Evolutionary conservation across 1,284 basidiomycete genomes (phyloP).

Genomic region (Nidula niveotomentosa): DNA sequence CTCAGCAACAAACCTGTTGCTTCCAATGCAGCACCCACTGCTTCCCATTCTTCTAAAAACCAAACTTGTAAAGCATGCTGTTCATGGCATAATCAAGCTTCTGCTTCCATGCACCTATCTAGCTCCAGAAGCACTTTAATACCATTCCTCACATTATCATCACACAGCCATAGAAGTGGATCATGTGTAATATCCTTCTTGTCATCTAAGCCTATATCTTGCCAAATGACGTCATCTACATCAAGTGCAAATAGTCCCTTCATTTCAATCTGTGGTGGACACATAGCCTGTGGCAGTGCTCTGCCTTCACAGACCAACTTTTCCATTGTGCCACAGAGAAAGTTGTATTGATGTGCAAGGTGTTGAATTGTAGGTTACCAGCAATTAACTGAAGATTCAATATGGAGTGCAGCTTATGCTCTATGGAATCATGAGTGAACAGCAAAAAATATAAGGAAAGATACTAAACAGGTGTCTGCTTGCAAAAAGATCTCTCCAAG

Average conservation of each 20-base stretch:
- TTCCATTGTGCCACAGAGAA: slow-evolving; percentile 6
- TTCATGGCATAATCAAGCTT: too few relatives aligned
- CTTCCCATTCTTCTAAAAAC: too few relatives aligned
- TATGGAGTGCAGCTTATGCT: neutral
- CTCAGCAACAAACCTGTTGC: too few relatives aligned
- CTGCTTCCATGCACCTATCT: slow-evolving; percentile 6
- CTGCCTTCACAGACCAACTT: slow-evolving; percentile 3
- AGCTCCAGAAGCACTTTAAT: slow-evolving; percentile 5
- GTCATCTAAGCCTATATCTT: slow-evolving; percentile 14
- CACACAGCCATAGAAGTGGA: slow-evolving; percentile 1
- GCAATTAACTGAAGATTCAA: neutral
- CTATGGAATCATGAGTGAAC: neutral
- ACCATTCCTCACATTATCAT: slow-evolving; percentile 2
- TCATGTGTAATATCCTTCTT: neutral
- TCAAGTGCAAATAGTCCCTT: slow-evolving; percentile 12
- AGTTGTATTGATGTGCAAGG: slow-evolving; percentile 11
- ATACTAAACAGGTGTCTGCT: neutral
- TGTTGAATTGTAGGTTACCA: slow-evolving; percentile 10
- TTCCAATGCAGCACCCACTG: too few relatives aligned
- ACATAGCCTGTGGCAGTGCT: slow-evolving; percentile 11
- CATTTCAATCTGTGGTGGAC: slow-evolving; percentile 6
- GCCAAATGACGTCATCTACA: slow-evolving; percentile 18
- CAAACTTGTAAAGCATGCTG: too few relatives aligned
- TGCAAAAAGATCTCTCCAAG: neutral
- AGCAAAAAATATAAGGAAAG: neutral